Evolutionary conservation across 1,284 basidiomycete species (phyloP).

Genomic region (Cutaneotrichosporon dermatis): DNA sequence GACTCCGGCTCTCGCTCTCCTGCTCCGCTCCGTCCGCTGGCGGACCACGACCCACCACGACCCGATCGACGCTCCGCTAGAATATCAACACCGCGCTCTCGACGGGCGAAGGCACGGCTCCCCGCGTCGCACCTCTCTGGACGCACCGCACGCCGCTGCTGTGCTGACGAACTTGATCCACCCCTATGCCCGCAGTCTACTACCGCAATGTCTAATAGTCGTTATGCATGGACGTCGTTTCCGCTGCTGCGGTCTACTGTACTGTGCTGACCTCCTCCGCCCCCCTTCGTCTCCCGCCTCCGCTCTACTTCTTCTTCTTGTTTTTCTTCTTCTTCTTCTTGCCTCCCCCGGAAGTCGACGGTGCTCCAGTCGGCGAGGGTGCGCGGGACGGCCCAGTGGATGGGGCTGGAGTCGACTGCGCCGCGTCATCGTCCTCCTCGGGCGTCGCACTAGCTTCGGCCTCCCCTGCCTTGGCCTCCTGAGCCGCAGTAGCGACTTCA

Average conservation of each 20-base stretch:
- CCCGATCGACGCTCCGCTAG: not conserved
- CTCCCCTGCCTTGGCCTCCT: too few species aligned
- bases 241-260: too few species aligned
- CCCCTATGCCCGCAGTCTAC: too few species aligned
- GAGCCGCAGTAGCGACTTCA: too few species aligned
- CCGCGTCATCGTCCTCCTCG: slow-evolving; percentile 1
- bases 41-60: not conserved
- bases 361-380: slow-evolving; percentile 10
- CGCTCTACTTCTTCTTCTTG: slow-evolving; percentile 41
- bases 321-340: slow-evolving; percentile 24
- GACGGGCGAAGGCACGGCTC: too few species aligned
- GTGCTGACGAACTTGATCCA: too few species aligned
- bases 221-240: slow-evolving; percentile 3
- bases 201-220: not conserved
- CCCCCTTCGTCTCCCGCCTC: too few species aligned
- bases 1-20: too few species aligned
- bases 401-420: not conserved
- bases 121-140: too few species aligned
- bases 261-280: too few species aligned
- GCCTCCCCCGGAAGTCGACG: slow-evolving; percentile 1
- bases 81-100: too few species aligned
- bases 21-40: not conserved
- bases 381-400: slow-evolving; percentile 17
- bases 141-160: too few species aligned
- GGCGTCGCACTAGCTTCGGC: not conserved